Evolutionary conservation across 768 basidiomycete genomes (phyloP), one percentile per base, ranked within the genome.

Genomic region (Myochromella boudieri): DNA sequence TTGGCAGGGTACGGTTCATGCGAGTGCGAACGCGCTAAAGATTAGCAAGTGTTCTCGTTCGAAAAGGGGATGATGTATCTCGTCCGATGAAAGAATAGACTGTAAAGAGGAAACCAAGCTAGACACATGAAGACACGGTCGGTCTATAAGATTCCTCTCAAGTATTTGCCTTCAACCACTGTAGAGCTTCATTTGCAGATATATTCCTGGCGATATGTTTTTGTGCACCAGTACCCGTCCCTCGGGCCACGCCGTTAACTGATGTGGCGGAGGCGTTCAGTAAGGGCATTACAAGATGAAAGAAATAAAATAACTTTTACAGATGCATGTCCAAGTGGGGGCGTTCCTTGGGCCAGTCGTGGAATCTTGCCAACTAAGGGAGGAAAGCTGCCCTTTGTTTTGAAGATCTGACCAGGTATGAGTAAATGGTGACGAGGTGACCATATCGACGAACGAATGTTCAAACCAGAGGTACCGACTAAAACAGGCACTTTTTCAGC

Each of bases 291-390:
- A 14, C 50, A 44, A 33, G 28, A 40, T n/a, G 49, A 34, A 42
- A n/a, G 15, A 17, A n/a, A 26, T 44, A 6, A 20, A 40, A 59
- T 55, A 52, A 83, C 85, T 75, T 71, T 81, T 84, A 62, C 84
- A 86, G 4, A 74, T 53, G 2, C 68, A 74, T 1, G 70, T 82
- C 84, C 84, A 87, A 29, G 61, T 56, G 5, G 74, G 76, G 3
- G 61, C 64, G 44, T 82, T 71, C 10, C 62, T 63, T 0, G 69
- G 68, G 0, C 82, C 83, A 8, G 61, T 61, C 4, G 55, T 59
- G 0, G 65, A 68, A 37, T 84, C 80, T 17, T 68, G 57, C 82
- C 83, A 87, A 54, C 73, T 80, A 22, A 86, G 69, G 22, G 75
- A 56, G 14, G 74, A 46, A 27, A 69, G 57, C 26, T 65, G 64